Conservation (phyloP, 352 stramenopile genomes). For the Phytophthora cactorum region DNA sequence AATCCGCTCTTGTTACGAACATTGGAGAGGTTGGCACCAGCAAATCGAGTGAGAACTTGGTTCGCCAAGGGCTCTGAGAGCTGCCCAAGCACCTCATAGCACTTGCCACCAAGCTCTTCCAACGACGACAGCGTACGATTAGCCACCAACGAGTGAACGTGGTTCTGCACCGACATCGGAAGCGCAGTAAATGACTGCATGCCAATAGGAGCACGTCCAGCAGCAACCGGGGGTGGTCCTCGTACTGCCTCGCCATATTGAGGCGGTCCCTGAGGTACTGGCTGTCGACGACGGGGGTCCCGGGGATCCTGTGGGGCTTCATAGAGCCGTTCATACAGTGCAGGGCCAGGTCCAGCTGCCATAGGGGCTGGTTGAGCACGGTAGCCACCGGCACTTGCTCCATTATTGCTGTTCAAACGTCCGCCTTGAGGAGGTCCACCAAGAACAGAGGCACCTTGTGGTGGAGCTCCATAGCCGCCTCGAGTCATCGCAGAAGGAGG, state of each 20-base stretch:
- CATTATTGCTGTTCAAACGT: conserved; percentile 30
- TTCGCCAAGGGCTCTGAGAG: conserved; percentile 77
- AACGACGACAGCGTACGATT: conserved; percentile 63
- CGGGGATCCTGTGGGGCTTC: conserved; percentile 31
- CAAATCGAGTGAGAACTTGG: conserved; percentile 78
- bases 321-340: conserved; percentile 43
- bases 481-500: conserved; percentile 10
- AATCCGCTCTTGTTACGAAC: conserved; percentile 86
- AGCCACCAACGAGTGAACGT: conserved; percentile 66
- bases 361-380: conserved; percentile 28
- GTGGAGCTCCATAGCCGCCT: conserved; percentile 18
- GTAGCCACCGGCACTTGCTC: conserved; percentile 21
- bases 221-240: conserved; percentile 8
- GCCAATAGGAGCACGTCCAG: conserved; percentile 29
- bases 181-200: conserved; percentile 45
- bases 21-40: conserved; percentile 67
- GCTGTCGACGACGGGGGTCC: conserved; percentile 35
- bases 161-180: conserved; percentile 69
- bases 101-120: conserved; percentile 81
- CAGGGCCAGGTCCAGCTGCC: conserved; percentile 20
- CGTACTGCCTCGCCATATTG: conserved; percentile 23
- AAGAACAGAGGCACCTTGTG: conserved; percentile 35
- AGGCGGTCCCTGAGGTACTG: conserved; percentile 25
- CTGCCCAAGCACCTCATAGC: conserved; percentile 81
- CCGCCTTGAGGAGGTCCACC: conserved; percentile 37